These are phyloP conservation scores for Russula earlei DNA, from an alignment of 768 basidiomycete genomes.

Conservation along the genomic window DNA sequence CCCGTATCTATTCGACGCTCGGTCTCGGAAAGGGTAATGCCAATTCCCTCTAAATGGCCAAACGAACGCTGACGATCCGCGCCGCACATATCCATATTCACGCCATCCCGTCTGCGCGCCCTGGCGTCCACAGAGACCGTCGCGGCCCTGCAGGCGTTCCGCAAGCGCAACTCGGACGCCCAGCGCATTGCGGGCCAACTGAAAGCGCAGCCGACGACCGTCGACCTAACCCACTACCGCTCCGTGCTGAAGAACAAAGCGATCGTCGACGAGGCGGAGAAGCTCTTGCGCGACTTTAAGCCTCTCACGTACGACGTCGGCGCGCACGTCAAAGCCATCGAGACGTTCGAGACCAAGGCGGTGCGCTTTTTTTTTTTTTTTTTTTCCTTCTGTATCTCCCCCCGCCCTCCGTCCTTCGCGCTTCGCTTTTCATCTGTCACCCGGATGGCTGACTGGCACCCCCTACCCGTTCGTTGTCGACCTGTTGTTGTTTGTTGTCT, in stretches of 20 bases:
- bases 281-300: conserved; percentile 80
- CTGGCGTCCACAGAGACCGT: conserved; percentile 60
- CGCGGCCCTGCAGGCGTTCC: conserved; percentile 85
- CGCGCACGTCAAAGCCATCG: conserved; percentile 88
- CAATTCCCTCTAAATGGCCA: background rate
- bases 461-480: too few species aligned
- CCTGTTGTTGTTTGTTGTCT: too few species aligned
- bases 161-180: conserved; percentile 89
- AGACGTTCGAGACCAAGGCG: conserved; percentile 93
- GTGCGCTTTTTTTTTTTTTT: conserved; percentile 39
- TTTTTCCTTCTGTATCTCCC: too few species aligned
- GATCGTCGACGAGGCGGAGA: conserved; percentile 89
- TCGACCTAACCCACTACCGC: conserved; percentile 91
- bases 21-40: conserved; percentile 76
- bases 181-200: conserved; percentile 60
- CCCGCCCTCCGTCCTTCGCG: background rate
- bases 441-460: background rate
- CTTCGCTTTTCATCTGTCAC: background rate
- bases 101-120: too few species aligned
- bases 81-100: too few species aligned
- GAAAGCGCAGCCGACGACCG: conserved; percentile 61
- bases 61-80: too few species aligned
- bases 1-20: conserved; percentile 72
- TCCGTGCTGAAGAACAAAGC: conserved; percentile 85
- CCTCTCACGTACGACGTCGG: conserved; percentile 88